Evolutionary conservation across 495 filamentous ascomycete genomes (phyloP).

Genomic region (Penicillium turbatum): DNA sequence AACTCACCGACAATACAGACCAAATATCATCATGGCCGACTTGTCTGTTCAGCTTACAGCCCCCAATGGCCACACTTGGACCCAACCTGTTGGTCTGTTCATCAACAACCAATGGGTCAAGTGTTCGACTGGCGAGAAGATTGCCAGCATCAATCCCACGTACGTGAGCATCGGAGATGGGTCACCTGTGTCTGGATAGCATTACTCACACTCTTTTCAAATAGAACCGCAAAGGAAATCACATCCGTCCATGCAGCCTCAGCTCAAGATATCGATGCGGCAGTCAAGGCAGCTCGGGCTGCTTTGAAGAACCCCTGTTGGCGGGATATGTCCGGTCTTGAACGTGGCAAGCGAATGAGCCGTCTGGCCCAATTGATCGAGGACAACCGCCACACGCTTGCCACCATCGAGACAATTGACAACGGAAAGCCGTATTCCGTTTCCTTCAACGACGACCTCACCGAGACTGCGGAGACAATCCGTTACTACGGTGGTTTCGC

Average conservation of each 20-base stretch:
- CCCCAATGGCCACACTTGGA: conserved; percentile 79
- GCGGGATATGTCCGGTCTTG: conserved; percentile 65
- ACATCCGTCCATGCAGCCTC: conserved; percentile 78
- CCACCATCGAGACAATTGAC: conserved; percentile 89
- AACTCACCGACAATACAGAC: neutral
- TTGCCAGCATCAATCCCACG: conserved; percentile 77
- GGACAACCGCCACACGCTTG: conserved; percentile 64
- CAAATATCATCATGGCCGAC: conserved; percentile 17
- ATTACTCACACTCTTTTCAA: conserved; percentile 29
- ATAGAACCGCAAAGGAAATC: conserved; percentile 70
- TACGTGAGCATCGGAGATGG: conserved; percentile 38
- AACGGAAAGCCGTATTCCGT: conserved; percentile 84
- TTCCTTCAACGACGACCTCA: conserved; percentile 65
- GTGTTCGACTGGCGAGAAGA: conserved; percentile 63
- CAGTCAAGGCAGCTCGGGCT: conserved; percentile 75
- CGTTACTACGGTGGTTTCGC: conserved; percentile 86
- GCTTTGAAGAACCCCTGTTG: conserved; percentile 77
- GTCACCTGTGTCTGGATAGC: neutral
- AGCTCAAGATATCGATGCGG: conserved; percentile 71
- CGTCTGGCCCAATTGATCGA: conserved; percentile 70
- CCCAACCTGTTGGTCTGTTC: conserved; percentile 75
- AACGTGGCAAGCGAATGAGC: conserved; percentile 69
- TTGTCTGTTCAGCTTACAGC: conserved; percentile 26
- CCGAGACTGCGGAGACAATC: conserved; percentile 63
- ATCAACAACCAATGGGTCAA: conserved; percentile 93